phyloP scores from a whole-genome alignment of 352 stramenopile species.

The Phytophthora niederhauseri region DNA sequence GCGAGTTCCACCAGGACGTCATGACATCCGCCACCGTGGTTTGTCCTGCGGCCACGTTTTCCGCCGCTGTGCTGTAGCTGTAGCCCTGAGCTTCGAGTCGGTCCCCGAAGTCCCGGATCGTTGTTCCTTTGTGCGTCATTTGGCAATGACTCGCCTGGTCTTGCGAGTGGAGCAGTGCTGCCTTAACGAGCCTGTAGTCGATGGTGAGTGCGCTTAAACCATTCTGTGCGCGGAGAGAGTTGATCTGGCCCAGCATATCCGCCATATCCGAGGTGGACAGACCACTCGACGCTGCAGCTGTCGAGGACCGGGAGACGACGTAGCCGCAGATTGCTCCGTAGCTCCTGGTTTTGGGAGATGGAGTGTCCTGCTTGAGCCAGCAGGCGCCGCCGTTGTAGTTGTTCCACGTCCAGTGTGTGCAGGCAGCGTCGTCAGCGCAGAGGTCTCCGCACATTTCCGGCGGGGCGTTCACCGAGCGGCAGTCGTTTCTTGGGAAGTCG shows the following conservation, averaged over 20 bases:
- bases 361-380: conserved; percentile 33
- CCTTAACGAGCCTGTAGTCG: conserved; percentile 28
- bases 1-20: conserved; percentile 55
- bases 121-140: conserved; percentile 50
- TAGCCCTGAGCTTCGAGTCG: conserved; percentile 49
- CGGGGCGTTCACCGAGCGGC: conserved; percentile 15
- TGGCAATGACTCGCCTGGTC: conserved; percentile 44
- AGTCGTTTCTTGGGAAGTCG: conserved; percentile 31
- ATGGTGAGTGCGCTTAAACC: conserved; percentile 36
- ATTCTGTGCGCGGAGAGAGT: conserved; percentile 42
- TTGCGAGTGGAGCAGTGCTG: conserved; percentile 27
- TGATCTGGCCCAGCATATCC: conserved; percentile 46
- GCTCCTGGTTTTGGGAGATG: conserved; percentile 12
- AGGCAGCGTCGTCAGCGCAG: conserved; percentile 28
- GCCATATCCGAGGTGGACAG: conserved; percentile 24
- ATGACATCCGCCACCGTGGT: conserved; percentile 44
- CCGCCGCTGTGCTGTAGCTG: conserved; percentile 44
- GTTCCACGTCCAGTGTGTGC: conserved; percentile 39
- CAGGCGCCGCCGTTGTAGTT: conserved; percentile 40
- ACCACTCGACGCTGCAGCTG: conserved; percentile 15
- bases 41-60: conserved; percentile 56
- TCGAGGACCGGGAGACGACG: conserved; percentile 26
- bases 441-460: conserved; percentile 36
- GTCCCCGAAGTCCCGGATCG: conserved; percentile 31
- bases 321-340: conserved; percentile 34